Conservation (phyloP, 306 rosid genomes). For the Trichosanthes cucumerina region DNA sequence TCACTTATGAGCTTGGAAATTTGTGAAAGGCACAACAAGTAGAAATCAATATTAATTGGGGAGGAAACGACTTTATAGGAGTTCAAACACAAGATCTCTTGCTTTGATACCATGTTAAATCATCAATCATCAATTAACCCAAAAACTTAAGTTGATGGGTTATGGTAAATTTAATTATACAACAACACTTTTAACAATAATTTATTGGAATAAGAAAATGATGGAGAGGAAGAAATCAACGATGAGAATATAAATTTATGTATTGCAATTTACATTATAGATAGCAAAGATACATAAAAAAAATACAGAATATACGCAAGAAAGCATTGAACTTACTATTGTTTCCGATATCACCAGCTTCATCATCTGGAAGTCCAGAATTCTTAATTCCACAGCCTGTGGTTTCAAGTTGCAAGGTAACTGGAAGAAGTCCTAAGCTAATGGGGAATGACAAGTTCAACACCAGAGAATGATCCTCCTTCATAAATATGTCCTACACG, state of each 20-base stretch:
- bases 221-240: neutral
- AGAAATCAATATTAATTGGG: too few relatives aligned
- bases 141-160: too few relatives aligned
- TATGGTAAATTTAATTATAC: too few relatives aligned
- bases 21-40: too few relatives aligned
- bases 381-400: slow-evolving; percentile 77
- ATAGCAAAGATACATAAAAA: neutral
- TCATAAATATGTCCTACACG: slow-evolving; percentile 61
- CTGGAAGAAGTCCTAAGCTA: slow-evolving; percentile 93
- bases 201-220: neutral
- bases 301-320: neutral
- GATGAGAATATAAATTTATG: neutral
- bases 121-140: too few relatives aligned
- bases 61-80: too few relatives aligned
- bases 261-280: neutral
- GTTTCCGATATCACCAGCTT: slow-evolving; percentile 60
- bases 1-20: too few relatives aligned
- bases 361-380: slow-evolving; percentile 71
- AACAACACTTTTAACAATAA: too few relatives aligned
- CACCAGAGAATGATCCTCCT: slow-evolving; percentile 87
- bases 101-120: too few relatives aligned
- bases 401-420: slow-evolving; percentile 65
- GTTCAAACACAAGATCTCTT: too few relatives aligned
- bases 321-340: slow-evolving; percentile 46
- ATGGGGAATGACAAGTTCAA: slow-evolving; percentile 62